These are phyloP conservation scores for Neurospora discreta DNA, from an alignment of 495 filamentous ascomycete genomes.

Conservation along the genomic window DNA sequence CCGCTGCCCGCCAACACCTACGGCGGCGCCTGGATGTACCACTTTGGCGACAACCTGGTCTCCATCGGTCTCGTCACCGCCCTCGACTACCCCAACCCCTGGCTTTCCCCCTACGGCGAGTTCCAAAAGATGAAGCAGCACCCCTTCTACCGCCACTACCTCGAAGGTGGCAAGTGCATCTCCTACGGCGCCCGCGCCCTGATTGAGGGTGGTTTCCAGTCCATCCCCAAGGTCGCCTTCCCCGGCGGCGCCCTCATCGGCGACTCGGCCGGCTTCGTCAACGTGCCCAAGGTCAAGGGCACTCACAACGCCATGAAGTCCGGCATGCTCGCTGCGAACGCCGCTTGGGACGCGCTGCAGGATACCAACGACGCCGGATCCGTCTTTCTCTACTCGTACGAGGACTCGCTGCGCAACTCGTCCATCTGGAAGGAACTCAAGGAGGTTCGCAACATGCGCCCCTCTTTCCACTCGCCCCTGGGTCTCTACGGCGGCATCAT, in stretches of 20 bases:
- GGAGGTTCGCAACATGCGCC: conserved; percentile 94
- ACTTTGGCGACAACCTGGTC: conserved; percentile 96
- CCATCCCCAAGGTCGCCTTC: conserved; percentile 92
- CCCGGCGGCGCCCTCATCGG: conserved; percentile 93
- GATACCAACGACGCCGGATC: conserved; percentile 45
- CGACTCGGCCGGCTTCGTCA: conserved; percentile 92
- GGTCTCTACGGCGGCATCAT: conserved; percentile 80
- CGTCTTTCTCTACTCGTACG: conserved; percentile 91
- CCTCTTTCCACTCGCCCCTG: conserved; percentile 77
- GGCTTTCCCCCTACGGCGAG: conserved; percentile 88
- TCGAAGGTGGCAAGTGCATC: conserved; percentile 94
- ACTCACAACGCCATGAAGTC: conserved; percentile 97
- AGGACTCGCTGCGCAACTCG: conserved; percentile 76
- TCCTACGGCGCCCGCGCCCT: conserved; percentile 91
- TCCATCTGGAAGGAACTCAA: conserved; percentile 90
- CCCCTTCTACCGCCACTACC: conserved; percentile 66
- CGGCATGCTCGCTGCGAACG: conserved; percentile 92
- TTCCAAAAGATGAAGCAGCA: conserved; percentile 99
- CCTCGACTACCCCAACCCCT: conserved; percentile 93
- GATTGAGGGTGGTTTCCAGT: conserved; percentile 95
- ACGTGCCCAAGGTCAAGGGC: conserved; percentile 97
- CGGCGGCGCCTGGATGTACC: conserved; percentile 96
- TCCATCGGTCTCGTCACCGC: conserved; percentile 89
- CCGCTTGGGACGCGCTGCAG: conserved; percentile 64
- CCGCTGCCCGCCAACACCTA: conserved; percentile 84